A percentile compares a stretch with the other conserved stretches of the same genome.
Conservation (phyloP, 768 basidiomycete genomes). For the Suillus hirtellus region DNA sequence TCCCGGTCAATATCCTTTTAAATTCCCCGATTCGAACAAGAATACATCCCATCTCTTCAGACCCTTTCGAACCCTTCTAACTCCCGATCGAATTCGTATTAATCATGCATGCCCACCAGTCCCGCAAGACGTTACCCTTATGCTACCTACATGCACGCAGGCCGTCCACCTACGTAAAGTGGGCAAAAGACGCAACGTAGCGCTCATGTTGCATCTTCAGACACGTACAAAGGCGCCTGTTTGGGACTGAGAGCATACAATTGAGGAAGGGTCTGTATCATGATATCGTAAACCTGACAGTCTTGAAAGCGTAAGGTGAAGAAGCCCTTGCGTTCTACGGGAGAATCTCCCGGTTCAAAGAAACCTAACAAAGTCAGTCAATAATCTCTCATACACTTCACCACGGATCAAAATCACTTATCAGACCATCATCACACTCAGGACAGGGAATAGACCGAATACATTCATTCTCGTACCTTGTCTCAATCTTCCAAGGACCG, state of each 20-base stretch:
- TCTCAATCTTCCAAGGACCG: not conserved
- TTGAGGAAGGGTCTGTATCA: not conserved
- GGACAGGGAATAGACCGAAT: not conserved
- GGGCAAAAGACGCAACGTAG: not conserved
- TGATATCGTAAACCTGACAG: not conserved
- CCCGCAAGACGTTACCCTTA: not conserved
- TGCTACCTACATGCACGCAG: not conserved
- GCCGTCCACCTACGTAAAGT: not conserved
- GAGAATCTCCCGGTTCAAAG: not conserved
- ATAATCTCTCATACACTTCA: not conserved
- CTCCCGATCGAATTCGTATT: not conserved
- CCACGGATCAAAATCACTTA: not conserved
- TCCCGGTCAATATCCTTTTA: not conserved
- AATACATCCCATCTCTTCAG: not conserved
- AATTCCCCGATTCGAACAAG: not conserved
- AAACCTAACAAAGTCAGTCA: not conserved
- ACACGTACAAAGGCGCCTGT: not conserved
- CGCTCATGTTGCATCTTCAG: not conserved
- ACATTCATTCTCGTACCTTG: not conserved
- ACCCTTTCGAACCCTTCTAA: not conserved
- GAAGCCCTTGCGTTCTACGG: not conserved
- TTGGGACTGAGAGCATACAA: not conserved
- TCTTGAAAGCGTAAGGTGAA: not conserved
- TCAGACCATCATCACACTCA: not conserved
- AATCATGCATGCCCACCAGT: not conserved